Base-by-base conservation (phyloP, 495 filamentous ascomycete species). In the Penicillium waksmanii region DNA sequence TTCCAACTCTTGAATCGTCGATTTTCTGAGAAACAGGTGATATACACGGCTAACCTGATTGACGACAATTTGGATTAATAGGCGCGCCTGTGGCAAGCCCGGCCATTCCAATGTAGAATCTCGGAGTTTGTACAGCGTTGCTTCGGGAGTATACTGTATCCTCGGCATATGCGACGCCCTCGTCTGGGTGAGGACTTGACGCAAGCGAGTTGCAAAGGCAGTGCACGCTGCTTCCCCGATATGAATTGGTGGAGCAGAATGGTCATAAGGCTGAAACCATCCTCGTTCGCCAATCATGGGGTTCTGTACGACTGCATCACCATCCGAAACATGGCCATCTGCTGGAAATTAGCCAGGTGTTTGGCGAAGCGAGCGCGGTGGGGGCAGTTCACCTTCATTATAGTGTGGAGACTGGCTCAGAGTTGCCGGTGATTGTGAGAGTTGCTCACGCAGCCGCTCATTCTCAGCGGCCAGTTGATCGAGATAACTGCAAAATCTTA, bases 161-260 rank as follows among this genome's bases (percentile, higher is more conserved):
- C 71, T 66, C 3, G 69, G 47, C 21, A 74, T 58, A 47, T 73
- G 74, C 1, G 54, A 65, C 1, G 64, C 57, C 13, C 59, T 56
- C 23, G 54, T 53, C 18, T 58, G 64, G 0, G 66, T 68, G 5
- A 75, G 52, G 23, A 69, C 61, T 27, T 75, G 72, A 5, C 71
- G 71, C 15, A 77, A 51, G 0, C 73, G 60, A 8, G 69, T 72
- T 3, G 71, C 73, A 52, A 75, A 74, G 21, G 73, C 73, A 2
- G 73, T 68, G 36, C 67, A 70, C 8, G 74, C 66, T 51, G 73
- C 71, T 62, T 77, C 73, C 10, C 66, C 70, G 21, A 77, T 64
- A 23, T 70, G 63, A 17, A 74, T 69, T 10, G 73, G 72, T 7
- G 66, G 72, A 15, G 61, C 43, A 3, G 68, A 71, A 4, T 65